These are phyloP conservation scores for Nemania abortiva DNA, from an alignment of 2,329 filamentous ascomycete genomes.

Conservation along the genomic window DNA sequence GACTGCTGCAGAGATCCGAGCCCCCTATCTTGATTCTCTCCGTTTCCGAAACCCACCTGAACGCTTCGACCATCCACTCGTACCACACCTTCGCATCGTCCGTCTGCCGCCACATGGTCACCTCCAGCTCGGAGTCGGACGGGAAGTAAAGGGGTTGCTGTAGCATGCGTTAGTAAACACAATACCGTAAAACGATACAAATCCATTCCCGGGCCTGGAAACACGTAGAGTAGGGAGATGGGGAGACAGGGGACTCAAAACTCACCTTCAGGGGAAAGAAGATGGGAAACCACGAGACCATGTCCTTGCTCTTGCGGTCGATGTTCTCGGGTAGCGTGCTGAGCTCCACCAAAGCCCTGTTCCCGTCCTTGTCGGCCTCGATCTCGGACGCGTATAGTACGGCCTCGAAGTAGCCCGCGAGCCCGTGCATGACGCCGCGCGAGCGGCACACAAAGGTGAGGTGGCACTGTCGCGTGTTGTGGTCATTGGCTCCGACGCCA, in stretches of 20 bases:
- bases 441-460: conserved; percentile 82
- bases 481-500: conserved; percentile 86
- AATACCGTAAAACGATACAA: neutral
- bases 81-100: conserved; percentile 98
- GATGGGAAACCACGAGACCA: conserved; percentile 99
- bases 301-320: conserved; percentile 91
- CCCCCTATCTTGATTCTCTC: conserved; percentile 73
- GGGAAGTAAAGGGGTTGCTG: conserved; percentile 91
- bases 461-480: conserved; percentile 86
- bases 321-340: conserved; percentile 94
- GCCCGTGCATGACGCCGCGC: conserved; percentile 86
- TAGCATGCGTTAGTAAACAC: neutral
- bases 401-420: conserved; percentile 96
- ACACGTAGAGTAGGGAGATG: neutral
- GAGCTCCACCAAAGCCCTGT: conserved; percentile 76
- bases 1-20: conserved; percentile 76
- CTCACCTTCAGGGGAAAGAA: conserved; percentile 94
- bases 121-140: conserved; percentile 83
- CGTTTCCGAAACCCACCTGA: conserved; percentile 71
- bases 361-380: conserved; percentile 51
- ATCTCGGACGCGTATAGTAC: conserved; percentile 77
- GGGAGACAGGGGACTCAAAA: conserved; percentile 17
- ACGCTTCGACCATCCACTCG: conserved; percentile 95
- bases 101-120: conserved; percentile 96
- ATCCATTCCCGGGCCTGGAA: too few relatives aligned